Conservation (phyloP, 1,139 yeast species). For the Hemisphaericaspora subhashii region DNA sequence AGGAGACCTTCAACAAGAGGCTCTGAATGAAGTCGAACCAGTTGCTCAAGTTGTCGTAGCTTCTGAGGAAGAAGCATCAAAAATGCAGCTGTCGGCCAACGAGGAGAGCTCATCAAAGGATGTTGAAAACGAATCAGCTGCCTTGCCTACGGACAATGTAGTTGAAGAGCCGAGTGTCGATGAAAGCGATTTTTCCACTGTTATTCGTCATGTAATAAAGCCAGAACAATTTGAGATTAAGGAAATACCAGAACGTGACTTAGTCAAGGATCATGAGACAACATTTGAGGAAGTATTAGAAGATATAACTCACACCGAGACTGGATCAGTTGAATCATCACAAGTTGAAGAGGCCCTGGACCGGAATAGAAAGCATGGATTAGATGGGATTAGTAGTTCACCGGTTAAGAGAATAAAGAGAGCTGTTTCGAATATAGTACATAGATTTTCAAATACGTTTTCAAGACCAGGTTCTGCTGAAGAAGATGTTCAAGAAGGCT, state of each 20-base stretch:
- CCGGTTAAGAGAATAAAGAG: slow-evolving; percentile 7
- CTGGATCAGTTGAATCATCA: neutral
- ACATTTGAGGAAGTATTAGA: slow-evolving; percentile 4
- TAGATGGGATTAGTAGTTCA: slow-evolving; percentile 5
- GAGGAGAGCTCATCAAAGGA: no score
- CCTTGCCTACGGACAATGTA: slow-evolving; percentile 5
- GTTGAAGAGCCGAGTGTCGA: slow-evolving; percentile 11
- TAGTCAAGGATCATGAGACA: slow-evolving; percentile 8
- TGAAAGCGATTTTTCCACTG: slow-evolving; percentile 11
- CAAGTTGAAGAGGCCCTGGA: neutral
- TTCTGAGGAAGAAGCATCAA: no score
- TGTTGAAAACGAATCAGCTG: no score
- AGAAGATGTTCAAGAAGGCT: neutral
- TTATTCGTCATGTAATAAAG: neutral
- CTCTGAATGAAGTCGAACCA: no score
- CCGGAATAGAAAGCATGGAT: slow-evolving; percentile 2
- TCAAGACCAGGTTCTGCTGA: neutral
- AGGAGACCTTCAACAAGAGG: no score
- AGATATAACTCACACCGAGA: neutral
- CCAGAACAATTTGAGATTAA: slow-evolving; percentile 12
- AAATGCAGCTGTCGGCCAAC: no score
- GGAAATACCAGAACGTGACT: slow-evolving; percentile 4
- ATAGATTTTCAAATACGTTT: neutral
- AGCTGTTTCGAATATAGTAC: slow-evolving; percentile 2
- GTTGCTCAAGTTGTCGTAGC: no score